Evolutionary conservation across 176 grass and related monocot genomes (phyloP).

Genomic region (Cocos nucifera): DNA sequence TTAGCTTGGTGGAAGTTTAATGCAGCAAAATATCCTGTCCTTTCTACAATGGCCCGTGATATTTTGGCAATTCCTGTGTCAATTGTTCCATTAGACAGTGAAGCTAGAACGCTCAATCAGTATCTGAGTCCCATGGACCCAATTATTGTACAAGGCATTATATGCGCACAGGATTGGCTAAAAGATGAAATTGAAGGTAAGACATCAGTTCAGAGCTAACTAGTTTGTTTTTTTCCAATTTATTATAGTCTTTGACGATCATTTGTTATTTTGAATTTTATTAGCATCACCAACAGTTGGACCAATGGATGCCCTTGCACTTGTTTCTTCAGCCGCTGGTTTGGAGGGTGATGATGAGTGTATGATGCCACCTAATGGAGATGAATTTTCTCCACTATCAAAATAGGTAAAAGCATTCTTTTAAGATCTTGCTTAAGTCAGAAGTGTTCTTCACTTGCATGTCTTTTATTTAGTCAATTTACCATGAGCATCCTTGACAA

Average conservation of each 20-base stretch:
- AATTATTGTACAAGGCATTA: conserved; percentile 58
- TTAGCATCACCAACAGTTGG: background rate
- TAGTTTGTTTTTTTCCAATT: background rate
- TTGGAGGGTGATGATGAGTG: conserved; percentile 12
- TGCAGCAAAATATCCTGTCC: conserved; percentile 91
- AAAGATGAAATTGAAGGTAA: conserved; percentile 64
- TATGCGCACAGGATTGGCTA: conserved; percentile 95
- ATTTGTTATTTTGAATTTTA: background rate
- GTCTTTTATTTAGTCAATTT: too few species aligned
- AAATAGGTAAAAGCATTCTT: too few species aligned
- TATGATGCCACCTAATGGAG: conserved; percentile 9
- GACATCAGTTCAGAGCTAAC: background rate
- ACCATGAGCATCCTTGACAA: too few species aligned
- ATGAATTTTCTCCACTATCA: background rate
- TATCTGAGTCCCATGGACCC: conserved; percentile 84
- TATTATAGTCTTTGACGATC: background rate
- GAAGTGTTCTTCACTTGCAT: too few species aligned
- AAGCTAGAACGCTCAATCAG: conserved; percentile 75
- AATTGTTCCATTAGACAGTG: conserved; percentile 62
- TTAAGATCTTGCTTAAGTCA: too few species aligned
- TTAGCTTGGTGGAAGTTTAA: conserved; percentile 93
- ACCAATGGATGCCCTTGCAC: conserved; percentile 1
- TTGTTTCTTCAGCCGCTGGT: conserved; percentile 1
- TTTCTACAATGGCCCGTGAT: conserved; percentile 89
- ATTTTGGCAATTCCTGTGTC: conserved; percentile 85